These are phyloP conservation scores for Penicillium vulpinum DNA, from an alignment of 2,329 filamentous ascomycete species.

Conservation along the genomic window DNA sequence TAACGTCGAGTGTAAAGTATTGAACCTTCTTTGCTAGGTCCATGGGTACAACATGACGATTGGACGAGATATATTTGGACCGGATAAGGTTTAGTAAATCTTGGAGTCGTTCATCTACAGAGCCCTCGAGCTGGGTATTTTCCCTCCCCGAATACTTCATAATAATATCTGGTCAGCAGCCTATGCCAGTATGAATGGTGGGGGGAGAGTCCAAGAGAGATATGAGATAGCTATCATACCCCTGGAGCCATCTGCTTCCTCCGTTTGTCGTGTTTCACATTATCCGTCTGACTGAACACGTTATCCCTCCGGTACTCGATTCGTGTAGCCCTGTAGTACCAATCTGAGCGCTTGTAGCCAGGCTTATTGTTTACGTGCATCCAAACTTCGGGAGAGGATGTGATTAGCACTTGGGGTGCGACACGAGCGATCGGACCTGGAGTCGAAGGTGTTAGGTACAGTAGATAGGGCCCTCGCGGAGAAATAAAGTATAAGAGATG, in stretches of 20 bases:
- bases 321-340: slow-evolving; percentile 18
- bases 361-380: slow-evolving; percentile 22
- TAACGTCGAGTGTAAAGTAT: slow-evolving; percentile 59
- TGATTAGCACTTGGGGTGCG: slow-evolving; percentile 18
- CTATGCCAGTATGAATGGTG: background rate
- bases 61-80: slow-evolving; percentile 45
- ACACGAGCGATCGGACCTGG: slow-evolving; percentile 19
- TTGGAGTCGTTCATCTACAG: slow-evolving; percentile 51
- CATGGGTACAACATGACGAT: slow-evolving; percentile 33
- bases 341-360: slow-evolving; percentile 20
- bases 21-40: slow-evolving; percentile 53
- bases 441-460: background rate
- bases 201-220: background rate
- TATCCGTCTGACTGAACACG: slow-evolving; percentile 21
- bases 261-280: slow-evolving; percentile 15
- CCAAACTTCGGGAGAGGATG: slow-evolving; percentile 20
- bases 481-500: background rate
- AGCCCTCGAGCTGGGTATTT: slow-evolving; percentile 52
- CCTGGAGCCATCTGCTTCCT: slow-evolving; percentile 23
- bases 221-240: slow-evolving; percentile 9
- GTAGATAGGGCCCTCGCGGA: background rate
- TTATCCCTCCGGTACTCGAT: slow-evolving; percentile 20
- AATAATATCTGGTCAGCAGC: background rate
- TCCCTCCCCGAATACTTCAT: slow-evolving; percentile 55
- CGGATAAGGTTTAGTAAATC: slow-evolving; percentile 53